Conservation (phyloP, 2,329 filamentous ascomycete genomes). For the Pyricularia sp. region DNA sequence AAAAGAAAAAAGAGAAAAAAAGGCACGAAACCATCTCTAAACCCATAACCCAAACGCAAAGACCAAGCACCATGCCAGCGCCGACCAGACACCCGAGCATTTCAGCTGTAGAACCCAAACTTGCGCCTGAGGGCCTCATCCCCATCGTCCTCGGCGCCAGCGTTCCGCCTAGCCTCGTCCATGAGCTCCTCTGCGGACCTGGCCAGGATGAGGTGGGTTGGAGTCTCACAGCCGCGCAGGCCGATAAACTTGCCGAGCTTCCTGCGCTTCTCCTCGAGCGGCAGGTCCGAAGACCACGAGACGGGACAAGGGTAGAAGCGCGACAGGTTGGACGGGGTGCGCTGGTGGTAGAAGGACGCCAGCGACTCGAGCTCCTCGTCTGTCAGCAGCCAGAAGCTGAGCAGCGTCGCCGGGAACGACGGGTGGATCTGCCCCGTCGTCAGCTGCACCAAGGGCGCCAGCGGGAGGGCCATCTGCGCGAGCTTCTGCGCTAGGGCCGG, state of each 20-base stretch:
- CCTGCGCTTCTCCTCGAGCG: constrained; percentile 58
- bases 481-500: constrained; percentile 52
- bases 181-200: neutral
- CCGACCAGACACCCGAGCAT: neutral
- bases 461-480: constrained; percentile 52
- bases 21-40: neutral
- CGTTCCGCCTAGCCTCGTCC: constrained; percentile 29
- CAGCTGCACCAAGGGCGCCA: constrained; percentile 58
- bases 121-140: constrained; percentile 41
- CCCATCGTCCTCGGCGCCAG: constrained; percentile 25
- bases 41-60: neutral
- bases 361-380: constrained; percentile 60
- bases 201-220: constrained; percentile 11
- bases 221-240: constrained; percentile 44
- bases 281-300: constrained; percentile 44
- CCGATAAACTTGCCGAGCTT: constrained; percentile 69
- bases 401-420: constrained; percentile 54
- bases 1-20: too few species aligned
- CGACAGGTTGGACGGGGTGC: constrained; percentile 43
- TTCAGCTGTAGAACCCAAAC: constrained; percentile 18
- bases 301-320: constrained; percentile 60
- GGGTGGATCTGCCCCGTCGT: constrained; percentile 53
- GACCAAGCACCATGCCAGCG: constrained; percentile 3
- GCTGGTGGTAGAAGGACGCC: constrained; percentile 66
- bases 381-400: constrained; percentile 66